Evolutionary conservation across 441 rosid species (phyloP).

Genomic region (Pelargonium myrrhifolium): DNA sequence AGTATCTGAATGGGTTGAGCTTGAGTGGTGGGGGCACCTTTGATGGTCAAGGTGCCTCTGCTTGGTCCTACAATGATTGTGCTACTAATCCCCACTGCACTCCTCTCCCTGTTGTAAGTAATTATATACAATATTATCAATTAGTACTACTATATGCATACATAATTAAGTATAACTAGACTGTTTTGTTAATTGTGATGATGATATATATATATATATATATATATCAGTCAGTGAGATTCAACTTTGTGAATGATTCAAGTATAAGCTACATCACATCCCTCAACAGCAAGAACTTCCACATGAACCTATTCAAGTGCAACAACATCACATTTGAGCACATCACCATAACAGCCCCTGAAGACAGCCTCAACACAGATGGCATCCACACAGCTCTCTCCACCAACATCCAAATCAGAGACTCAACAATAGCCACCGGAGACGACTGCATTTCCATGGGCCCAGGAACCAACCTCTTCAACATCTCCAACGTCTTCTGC

Average conservation of each 20-base stretch:
- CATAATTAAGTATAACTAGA: too few species aligned
- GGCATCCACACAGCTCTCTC: constrained; percentile 52
- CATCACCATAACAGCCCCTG: constrained; percentile 32
- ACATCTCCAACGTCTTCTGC: constrained; percentile 26
- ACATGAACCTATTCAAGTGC: constrained; percentile 13
- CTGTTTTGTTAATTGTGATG: too few species aligned
- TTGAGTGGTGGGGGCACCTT: constrained; percentile 25
- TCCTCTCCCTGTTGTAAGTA: constrained; percentile 25
- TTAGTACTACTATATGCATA: too few species aligned
- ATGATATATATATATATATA: too few species aligned
- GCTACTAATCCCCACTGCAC: constrained; percentile 21
- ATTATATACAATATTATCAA: neutral
- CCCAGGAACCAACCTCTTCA: constrained; percentile 23
- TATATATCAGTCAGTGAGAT: constrained; percentile 13
- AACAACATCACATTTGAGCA: neutral
- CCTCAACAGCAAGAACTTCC: constrained; percentile 25
- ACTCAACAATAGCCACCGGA: constrained; percentile 25
- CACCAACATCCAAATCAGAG: constrained; percentile 22
- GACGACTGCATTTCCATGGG: constrained; percentile 37
- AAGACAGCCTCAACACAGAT: constrained; percentile 41
- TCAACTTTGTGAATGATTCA: constrained; percentile 18
- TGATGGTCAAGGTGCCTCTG: constrained; percentile 28
- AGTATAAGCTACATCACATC: constrained; percentile 10
- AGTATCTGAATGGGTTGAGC: neutral
- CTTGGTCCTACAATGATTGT: constrained; percentile 27